phyloP scores from a whole-genome alignment of 805 yeast genomes.

The Starmerella lactis-condensi region DNA sequence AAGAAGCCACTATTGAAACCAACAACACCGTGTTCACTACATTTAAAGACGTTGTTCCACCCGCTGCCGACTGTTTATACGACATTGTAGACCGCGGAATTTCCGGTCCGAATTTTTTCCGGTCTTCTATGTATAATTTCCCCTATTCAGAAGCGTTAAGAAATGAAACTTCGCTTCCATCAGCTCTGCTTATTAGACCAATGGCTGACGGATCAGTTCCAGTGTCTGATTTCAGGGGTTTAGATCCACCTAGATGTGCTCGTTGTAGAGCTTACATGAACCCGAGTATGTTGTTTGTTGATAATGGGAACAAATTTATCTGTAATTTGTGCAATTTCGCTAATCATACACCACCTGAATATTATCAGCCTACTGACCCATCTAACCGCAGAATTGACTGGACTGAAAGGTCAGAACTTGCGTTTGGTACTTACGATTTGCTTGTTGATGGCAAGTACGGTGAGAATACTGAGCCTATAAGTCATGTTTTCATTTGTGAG shows the following conservation, averaged over 20 bases:
- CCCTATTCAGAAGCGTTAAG: constrained; percentile 60
- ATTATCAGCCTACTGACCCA: constrained; percentile 41
- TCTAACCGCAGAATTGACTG: constrained; percentile 48
- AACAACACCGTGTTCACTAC: constrained; percentile 40
- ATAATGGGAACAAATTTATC: constrained; percentile 41
- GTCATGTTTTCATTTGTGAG: constrained; percentile 59
- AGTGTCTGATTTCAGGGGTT: constrained; percentile 34
- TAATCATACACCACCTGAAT: constrained; percentile 48
- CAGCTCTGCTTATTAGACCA: constrained; percentile 68
- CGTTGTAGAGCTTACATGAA: constrained; percentile 84
- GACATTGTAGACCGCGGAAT: constrained; percentile 65
- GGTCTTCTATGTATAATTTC: constrained; percentile 63
- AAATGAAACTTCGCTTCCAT: constrained; percentile 52
- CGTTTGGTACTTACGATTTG: constrained; percentile 69
- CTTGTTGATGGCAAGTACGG: constrained; percentile 53
- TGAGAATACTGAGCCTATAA: constrained; percentile 27
- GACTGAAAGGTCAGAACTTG: constrained; percentile 52
- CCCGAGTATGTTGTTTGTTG: constrained; percentile 53
- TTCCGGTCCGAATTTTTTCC: constrained; percentile 59
- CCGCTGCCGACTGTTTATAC: constrained; percentile 57
- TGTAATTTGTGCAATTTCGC: constrained; percentile 81
- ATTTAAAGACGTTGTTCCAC: constrained; percentile 64
- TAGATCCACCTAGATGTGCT: constrained; percentile 60
- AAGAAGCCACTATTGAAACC: constrained; percentile 19
- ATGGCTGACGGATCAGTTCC: constrained; percentile 64